These are phyloP conservation scores for Xylariaceae sp. DNA, from an alignment of 2,329 filamentous ascomycete species.

Conservation along the genomic window DNA sequence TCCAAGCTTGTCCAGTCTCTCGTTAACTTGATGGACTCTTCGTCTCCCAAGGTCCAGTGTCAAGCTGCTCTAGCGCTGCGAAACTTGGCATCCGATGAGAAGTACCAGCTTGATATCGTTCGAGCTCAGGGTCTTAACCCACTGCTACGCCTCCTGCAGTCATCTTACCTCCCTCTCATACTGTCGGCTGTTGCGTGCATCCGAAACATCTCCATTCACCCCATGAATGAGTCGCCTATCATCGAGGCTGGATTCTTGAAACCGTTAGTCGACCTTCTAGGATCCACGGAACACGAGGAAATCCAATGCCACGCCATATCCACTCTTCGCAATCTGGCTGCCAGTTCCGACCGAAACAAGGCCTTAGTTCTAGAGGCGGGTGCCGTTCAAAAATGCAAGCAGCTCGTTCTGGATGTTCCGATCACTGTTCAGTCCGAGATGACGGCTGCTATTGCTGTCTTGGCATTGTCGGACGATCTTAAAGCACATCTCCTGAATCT, in stretches of 20 bases:
- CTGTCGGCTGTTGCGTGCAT: slow-evolving; percentile 97
- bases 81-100: slow-evolving; percentile 95
- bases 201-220: slow-evolving; percentile 97
- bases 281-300: slow-evolving; percentile 95
- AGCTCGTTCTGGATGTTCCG: slow-evolving; percentile 87
- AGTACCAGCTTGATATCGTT: slow-evolving; percentile 97
- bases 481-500: slow-evolving; percentile 87
- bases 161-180: slow-evolving; percentile 91
- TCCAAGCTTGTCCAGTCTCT: slow-evolving; percentile 87
- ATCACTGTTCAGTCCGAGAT: slow-evolving; percentile 96
- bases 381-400: slow-evolving; percentile 97
- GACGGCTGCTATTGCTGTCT: slow-evolving; percentile 97
- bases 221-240: slow-evolving; percentile 94
- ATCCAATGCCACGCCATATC: slow-evolving; percentile 99
- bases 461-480: slow-evolving; percentile 91
- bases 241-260: slow-evolving; percentile 96
- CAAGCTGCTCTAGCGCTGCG: slow-evolving; percentile 90
- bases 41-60: slow-evolving; percentile 95
- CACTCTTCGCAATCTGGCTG: slow-evolving; percentile 88
- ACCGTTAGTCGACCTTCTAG: slow-evolving; percentile 86
- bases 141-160: slow-evolving; percentile 83
- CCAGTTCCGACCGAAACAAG: slow-evolving; percentile 96
- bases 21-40: slow-evolving; percentile 95
- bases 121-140: slow-evolving; percentile 79
- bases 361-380: slow-evolving; percentile 94